Conservation (phyloP, 495 filamentous ascomycete genomes). For the Xylaria curta region DNA sequence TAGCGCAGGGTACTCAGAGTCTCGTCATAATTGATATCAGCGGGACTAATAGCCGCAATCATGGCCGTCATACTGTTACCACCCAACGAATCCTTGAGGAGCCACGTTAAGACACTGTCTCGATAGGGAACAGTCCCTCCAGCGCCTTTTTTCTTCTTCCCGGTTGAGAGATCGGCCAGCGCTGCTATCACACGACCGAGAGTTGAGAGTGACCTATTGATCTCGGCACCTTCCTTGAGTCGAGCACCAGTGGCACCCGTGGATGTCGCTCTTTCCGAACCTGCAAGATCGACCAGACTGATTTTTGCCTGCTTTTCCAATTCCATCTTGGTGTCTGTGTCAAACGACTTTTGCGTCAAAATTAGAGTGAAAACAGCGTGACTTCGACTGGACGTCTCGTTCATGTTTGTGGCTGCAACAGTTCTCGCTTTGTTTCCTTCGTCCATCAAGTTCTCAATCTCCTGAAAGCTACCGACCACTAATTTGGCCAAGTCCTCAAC, state of each 20-base stretch:
- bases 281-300: constrained; percentile 95
- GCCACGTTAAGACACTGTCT: constrained; percentile 96
- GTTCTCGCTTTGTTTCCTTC: constrained; percentile 99
- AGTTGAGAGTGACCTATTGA: constrained; percentile 95
- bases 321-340: constrained; percentile 92
- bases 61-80: constrained; percentile 99
- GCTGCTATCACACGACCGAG: constrained; percentile 98
- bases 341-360: constrained; percentile 91
- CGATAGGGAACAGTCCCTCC: constrained; percentile 90
- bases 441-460: constrained; percentile 98
- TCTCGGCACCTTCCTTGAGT: constrained; percentile 97
- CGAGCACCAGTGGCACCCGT: constrained; percentile 95
- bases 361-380: constrained; percentile 98
- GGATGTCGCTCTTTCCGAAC: constrained; percentile 94
- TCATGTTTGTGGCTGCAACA: constrained; percentile 99
- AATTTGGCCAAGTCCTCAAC: constrained; percentile 97
- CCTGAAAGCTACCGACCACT: constrained; percentile 93
- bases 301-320: constrained; percentile 98
- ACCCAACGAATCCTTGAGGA: constrained; percentile 95
- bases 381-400: constrained; percentile 97
- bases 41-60: constrained; percentile 98
- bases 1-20: constrained; percentile 95
- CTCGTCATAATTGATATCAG: constrained; percentile 99
- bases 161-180: constrained; percentile 85
- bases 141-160: constrained; percentile 79